A percentile compares a stretch with the other conserved stretches of the same genome.
These are phyloP conservation scores for Sclerotinia minor DNA, from an alignment of 2,329 filamentous ascomycete genomes.

Conservation along the genomic window DNA sequence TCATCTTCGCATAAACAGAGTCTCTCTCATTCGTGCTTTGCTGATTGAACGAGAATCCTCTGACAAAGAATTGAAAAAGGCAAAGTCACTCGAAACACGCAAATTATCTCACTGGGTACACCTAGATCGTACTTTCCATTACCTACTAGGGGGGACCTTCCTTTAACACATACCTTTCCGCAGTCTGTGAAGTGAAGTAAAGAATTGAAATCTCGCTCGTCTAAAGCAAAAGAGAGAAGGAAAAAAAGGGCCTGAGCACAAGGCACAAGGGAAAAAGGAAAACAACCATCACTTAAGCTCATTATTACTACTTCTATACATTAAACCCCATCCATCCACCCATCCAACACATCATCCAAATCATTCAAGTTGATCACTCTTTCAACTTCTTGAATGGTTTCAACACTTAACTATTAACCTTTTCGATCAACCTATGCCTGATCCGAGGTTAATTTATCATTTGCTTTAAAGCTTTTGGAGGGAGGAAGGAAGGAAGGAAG, in stretches of 20 bases:
- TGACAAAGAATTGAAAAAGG: no score
- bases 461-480: slow-evolving; percentile 9
- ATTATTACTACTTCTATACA: background rate
- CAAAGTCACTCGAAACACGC: background rate
- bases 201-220: background rate
- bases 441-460: slow-evolving; percentile 7
- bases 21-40: no score
- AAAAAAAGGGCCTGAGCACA: slow-evolving; percentile 16
- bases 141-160: no score
- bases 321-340: background rate
- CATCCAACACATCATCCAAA: slow-evolving; percentile 13
- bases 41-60: background rate
- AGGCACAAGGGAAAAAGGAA: slow-evolving; percentile 1
- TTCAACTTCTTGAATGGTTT: slow-evolving; percentile 25
- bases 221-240: background rate
- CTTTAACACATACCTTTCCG: background rate
- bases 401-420: background rate
- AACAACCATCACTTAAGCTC: background rate
- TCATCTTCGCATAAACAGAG: background rate
- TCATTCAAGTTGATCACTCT: slow-evolving; percentile 23
- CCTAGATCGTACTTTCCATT: no score
- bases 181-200: background rate
- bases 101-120: background rate
- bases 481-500: slow-evolving; percentile 1
- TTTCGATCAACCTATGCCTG: slow-evolving; percentile 10